Evolutionary conservation across 768 basidiomycete species (phyloP).

Genomic region (Leucocoprinus sp.): DNA sequence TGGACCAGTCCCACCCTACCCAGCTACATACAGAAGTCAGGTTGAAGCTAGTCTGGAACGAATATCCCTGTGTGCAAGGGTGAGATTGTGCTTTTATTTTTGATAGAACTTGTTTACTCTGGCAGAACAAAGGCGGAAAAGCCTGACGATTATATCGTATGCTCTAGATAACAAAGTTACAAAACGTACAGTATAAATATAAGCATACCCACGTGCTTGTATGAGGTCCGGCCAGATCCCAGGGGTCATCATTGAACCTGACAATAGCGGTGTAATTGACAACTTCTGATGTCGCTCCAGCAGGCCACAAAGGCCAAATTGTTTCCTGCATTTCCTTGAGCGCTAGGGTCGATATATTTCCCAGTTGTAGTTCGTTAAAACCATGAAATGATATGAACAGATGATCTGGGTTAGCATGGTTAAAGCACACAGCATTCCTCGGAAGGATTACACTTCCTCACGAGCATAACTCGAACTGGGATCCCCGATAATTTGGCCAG

Average conservation of each 20-base stretch:
- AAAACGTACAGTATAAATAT: constrained; percentile 1
- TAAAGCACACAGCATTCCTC: not conserved
- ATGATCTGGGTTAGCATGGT: constrained; percentile 41
- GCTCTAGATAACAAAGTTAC: constrained; percentile 36
- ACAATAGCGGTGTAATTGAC: constrained; percentile 38
- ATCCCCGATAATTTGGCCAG: constrained; percentile 3
- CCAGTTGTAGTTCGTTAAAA: constrained; percentile 54
- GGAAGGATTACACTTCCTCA: not conserved
- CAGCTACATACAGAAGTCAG: constrained; percentile 36
- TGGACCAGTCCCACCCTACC: not conserved
- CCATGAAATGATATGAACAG: constrained; percentile 65
- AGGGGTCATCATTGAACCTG: constrained; percentile 60
- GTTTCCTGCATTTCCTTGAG: constrained; percentile 49
- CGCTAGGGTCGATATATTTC: constrained; percentile 40
- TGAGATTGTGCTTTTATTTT: constrained; percentile 6
- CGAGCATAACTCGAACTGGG: constrained; percentile 4
- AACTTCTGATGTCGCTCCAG: constrained; percentile 46
- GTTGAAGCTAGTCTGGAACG: constrained; percentile 58
- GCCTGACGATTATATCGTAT: constrained; percentile 47
- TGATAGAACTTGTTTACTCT: constrained; percentile 33
- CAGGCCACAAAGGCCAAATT: constrained; percentile 59
- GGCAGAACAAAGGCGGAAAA: constrained; percentile 53
- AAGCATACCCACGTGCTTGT: constrained; percentile 37
- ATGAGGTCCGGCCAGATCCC: constrained; percentile 52
- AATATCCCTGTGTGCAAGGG: constrained; percentile 46